These are phyloP conservation scores for Rhodosorus marinus DNA, from an alignment of 23 red algal species.

Conservation along the genomic window DNA sequence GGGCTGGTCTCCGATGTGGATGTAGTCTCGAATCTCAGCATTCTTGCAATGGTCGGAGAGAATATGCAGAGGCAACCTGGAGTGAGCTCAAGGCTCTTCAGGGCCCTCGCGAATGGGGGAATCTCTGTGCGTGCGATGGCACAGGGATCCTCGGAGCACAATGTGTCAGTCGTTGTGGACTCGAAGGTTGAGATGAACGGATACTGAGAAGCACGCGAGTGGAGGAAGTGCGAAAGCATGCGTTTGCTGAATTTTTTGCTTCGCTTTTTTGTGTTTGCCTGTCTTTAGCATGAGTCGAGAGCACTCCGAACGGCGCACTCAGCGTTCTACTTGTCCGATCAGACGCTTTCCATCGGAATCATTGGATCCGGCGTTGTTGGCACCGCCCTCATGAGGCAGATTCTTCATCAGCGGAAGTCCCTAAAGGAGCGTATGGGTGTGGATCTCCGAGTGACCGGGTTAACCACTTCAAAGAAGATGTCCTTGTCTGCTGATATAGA, in stretches of 20 bases:
- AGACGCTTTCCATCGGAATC: constrained; percentile 75
- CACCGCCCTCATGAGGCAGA: constrained; percentile 62
- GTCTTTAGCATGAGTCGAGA: constrained; percentile 33
- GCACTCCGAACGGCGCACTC: constrained; percentile 73
- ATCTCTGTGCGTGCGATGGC: constrained; percentile 87
- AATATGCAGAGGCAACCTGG: constrained; percentile 86
- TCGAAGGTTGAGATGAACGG: no score
- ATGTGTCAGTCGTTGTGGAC: constrained; percentile 87
- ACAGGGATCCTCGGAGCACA: constrained; percentile 88
- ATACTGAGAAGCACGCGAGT: no score
- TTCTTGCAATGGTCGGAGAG: constrained; percentile 94
- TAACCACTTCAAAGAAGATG: constrained; percentile 66
- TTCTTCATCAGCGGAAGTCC: constrained; percentile 39
- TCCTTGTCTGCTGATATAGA: constrained; percentile 43
- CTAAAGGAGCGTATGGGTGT: constrained; percentile 60
- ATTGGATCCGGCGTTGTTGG: constrained; percentile 85
- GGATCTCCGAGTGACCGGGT: constrained; percentile 65
- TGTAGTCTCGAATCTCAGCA: constrained; percentile 38
- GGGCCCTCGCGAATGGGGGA: constrained; percentile 48
- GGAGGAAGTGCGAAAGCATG: no score
- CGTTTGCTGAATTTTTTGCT: no score
- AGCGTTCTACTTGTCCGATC: constrained; percentile 76
- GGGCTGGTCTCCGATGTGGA: constrained; percentile 56
- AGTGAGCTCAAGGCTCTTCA: constrained; percentile 70
- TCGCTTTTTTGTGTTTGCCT: no score